A percentile compares a stretch with the other conserved stretches of the same genome.
These are phyloP conservation scores for Mycena alexandri DNA, from an alignment of 768 basidiomycete genomes.

Conservation along the genomic window DNA sequence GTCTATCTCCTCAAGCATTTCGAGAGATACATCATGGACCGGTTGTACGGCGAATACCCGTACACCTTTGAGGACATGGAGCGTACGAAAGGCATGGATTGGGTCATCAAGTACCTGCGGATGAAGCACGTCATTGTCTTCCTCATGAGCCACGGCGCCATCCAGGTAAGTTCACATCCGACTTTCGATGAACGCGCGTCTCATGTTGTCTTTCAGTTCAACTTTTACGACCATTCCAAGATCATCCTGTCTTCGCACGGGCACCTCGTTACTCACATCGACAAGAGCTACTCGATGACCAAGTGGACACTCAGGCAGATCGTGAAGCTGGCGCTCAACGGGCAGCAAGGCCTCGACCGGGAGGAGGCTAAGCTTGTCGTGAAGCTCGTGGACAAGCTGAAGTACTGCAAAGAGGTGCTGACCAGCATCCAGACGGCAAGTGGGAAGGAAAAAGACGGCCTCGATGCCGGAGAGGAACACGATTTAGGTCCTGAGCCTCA, in stretches of 20 bases:
- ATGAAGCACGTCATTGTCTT: slow-evolving; percentile 99
- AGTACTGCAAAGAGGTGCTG: slow-evolving; percentile 89
- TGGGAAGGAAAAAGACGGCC: slow-evolving; percentile 47
- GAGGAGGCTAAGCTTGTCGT: slow-evolving; percentile 73
- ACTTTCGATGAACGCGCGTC: no score
- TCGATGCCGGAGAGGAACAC: slow-evolving; percentile 41
- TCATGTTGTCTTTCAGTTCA: slow-evolving; percentile 75
- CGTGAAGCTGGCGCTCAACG: slow-evolving; percentile 65
- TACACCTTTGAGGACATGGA: slow-evolving; percentile 82
- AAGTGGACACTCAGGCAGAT: slow-evolving; percentile 80
- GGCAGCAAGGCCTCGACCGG: slow-evolving; percentile 54
- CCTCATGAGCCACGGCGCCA: slow-evolving; percentile 92
- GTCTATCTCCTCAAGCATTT: slow-evolving; percentile 95
- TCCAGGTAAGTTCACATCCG: slow-evolving; percentile 74
- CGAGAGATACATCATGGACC: slow-evolving; percentile 93
- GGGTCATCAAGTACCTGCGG: slow-evolving; percentile 93
- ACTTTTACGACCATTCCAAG: slow-evolving; percentile 98
- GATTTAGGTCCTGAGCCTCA: slow-evolving; percentile 25
- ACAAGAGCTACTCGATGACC: slow-evolving; percentile 86
- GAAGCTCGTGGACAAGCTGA: slow-evolving; percentile 81
- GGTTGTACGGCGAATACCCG: slow-evolving; percentile 85
- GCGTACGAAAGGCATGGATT: slow-evolving; percentile 89
- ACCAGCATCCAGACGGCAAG: slow-evolving; percentile 76
- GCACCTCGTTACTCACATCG: slow-evolving; percentile 87
- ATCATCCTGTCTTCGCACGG: slow-evolving; percentile 89